phyloP scores from a whole-genome alignment of 2,329 filamentous ascomycete species.

The Ophiostoma fasciatum region DNA sequence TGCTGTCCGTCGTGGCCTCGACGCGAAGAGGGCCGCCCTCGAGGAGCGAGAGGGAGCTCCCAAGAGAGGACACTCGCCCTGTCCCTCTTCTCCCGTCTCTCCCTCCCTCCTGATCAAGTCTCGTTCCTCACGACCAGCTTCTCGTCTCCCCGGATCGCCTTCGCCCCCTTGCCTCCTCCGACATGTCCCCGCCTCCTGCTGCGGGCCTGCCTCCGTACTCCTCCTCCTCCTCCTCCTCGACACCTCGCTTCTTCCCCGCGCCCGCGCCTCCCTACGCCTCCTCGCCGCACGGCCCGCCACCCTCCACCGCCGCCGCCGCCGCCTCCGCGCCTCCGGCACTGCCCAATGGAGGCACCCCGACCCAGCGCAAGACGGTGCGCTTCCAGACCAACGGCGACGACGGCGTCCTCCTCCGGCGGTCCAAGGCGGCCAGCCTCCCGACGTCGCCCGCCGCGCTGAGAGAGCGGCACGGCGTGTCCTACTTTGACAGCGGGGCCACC shows the following conservation, averaged over 20 bases:
- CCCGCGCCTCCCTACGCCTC: conserved; percentile 1
- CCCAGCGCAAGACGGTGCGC: conserved; percentile 11
- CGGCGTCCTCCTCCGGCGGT: too few relatives aligned
- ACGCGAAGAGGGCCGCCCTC: too few relatives aligned
- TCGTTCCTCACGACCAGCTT: neutral
- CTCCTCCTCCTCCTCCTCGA: neutral
- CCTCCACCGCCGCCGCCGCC: neutral
- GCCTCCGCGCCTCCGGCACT: too few relatives aligned
- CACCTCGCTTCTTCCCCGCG: neutral
- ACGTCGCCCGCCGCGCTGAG: neutral
- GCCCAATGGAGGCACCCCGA: neutral
- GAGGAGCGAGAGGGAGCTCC: conserved; percentile 7
- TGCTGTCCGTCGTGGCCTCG: too few relatives aligned
- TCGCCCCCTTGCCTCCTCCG: neutral
- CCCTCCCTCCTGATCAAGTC: conserved; percentile 3
- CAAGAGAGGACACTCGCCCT: conserved; percentile 8
- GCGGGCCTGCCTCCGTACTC: conserved; percentile 3
- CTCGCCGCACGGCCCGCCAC: too few relatives aligned
- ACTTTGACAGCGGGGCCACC: too few relatives aligned
- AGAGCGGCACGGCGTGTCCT: neutral
- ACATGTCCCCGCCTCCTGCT: conserved; percentile 6
- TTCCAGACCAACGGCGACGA: conserved; percentile 7
- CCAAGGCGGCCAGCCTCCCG: too few relatives aligned
- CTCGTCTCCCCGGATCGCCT: neutral
- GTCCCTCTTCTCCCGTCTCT: conserved; percentile 9